Base-by-base conservation (phyloP, 805 yeast genomes). In the Yarrowia alimentaria region DNA sequence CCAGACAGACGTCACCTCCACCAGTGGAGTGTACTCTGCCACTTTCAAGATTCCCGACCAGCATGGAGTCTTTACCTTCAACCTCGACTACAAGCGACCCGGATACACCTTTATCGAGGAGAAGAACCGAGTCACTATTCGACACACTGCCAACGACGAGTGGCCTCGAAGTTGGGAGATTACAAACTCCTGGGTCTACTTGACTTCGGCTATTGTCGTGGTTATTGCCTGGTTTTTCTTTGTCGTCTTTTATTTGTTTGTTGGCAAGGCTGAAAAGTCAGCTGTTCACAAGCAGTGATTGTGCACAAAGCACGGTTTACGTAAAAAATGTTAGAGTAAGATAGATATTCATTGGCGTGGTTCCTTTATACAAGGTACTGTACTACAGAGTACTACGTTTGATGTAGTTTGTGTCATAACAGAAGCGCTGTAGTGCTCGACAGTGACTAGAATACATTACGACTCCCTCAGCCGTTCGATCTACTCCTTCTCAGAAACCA, bases 71-170 rank as follows among this genome's bases (percentile, higher is more conserved):
- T 93, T 89, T 70, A 85, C 96, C 2, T 89, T 86, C 65, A 75
- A 75, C 55, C 74, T 85, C 37, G 83, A 85, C 60, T 90, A 90
- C 71, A 77, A 77, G 64, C 80, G 95, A 63, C 72, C 78, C 11
- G 98, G 98, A 5, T 73, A 75, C 59, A 73, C 85, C 18, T 89
- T 73, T 66, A 64, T 91, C 49, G 72, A 72, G 20, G 86, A 83
- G 59, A 74, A 77, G 55, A 75, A 75, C 51, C 80, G 84, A 14
- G 87, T 88, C 50, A 81, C 98, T 2, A 81, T 93, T 38, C 81
- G 98, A 66, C 98, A 93, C 67, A 76, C 86, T 61, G 97, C 98
- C 54, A 91, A 90, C 66, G 95, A 93, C 64, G 99, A 94, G 71
- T 93, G 81, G 72, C 81, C 83, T 55, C 79, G 98, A 68, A 83